Conservation (phyloP, 2,329 filamentous ascomycete genomes). For the Xylariaceae sp. region DNA sequence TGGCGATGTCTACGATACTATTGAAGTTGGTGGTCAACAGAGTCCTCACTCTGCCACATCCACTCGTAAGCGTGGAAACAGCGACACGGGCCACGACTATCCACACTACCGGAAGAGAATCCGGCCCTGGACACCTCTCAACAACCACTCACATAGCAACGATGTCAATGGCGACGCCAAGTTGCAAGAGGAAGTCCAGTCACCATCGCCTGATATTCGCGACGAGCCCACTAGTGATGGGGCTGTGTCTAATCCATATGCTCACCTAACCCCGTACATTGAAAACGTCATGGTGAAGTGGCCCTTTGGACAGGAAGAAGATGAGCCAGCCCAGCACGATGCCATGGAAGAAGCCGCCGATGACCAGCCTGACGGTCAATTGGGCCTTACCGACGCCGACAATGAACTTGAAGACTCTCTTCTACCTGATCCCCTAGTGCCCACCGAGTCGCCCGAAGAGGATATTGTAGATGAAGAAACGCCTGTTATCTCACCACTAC, state of each 20-base stretch:
- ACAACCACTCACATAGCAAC: constrained; percentile 30
- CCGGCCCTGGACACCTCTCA: constrained; percentile 47
- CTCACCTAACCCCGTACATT: constrained; percentile 31
- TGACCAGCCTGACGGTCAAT: constrained; percentile 12
- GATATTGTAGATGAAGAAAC: constrained; percentile 31
- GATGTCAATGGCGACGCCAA: constrained; percentile 43
- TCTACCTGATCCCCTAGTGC: constrained; percentile 25
- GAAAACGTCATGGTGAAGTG: constrained; percentile 23
- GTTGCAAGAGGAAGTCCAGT: not conserved
- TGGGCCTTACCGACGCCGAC: constrained; percentile 13
- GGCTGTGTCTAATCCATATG: constrained; percentile 16
- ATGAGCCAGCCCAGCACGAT: constrained; percentile 16
- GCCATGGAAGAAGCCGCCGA: constrained; percentile 11
- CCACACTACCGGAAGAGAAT: constrained; percentile 35
- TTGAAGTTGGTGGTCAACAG: constrained; percentile 46
- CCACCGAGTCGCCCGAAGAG: constrained; percentile 23
- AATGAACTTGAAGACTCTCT: constrained; percentile 22
- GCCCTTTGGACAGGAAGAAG: constrained; percentile 21
- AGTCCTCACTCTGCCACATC: too few species aligned
- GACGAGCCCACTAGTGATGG: constrained; percentile 1
- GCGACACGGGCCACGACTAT: too few species aligned
- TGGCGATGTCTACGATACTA: constrained; percentile 52
- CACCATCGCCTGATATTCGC: not conserved
- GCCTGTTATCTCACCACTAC: constrained; percentile 27
- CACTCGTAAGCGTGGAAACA: too few species aligned